These are phyloP conservation scores for Russula sp. DNA, from an alignment of 768 basidiomycete genomes.

Conservation along the genomic window DNA sequence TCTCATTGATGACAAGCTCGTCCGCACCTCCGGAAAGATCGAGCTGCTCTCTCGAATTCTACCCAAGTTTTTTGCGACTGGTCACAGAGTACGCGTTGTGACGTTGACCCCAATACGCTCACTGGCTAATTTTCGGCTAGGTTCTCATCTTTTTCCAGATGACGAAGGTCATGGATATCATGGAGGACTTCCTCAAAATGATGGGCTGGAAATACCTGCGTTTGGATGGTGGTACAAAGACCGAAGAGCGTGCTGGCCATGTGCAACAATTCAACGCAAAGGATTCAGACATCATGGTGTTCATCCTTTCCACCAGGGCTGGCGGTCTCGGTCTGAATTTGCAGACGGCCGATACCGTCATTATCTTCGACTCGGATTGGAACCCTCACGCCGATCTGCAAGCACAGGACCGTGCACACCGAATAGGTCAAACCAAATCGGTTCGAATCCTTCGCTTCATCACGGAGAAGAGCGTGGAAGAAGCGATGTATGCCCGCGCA, in stretches of 20 bases:
- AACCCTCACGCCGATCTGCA: conserved; percentile 99
- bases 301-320: conserved; percentile 90
- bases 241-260: conserved; percentile 86
- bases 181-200: conserved; percentile 91
- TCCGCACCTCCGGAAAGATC: conserved; percentile 88
- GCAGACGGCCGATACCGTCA: conserved; percentile 88
- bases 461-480: conserved; percentile 97
- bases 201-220: conserved; percentile 84
- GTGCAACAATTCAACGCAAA: conserved; percentile 87
- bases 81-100: conserved; percentile 63
- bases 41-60: conserved; percentile 87
- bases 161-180: conserved; percentile 99
- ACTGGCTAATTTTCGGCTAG: conserved; percentile 33
- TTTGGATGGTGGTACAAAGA: conserved; percentile 94
- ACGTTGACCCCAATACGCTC: conserved; percentile 4
- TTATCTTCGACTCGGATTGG: conserved; percentile 85
- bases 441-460: conserved; percentile 96
- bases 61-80: conserved; percentile 90
- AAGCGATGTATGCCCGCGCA: conserved; percentile 94
- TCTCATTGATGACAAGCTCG: conserved; percentile 75
- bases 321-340: conserved; percentile 92
- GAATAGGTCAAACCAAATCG: conserved; percentile 98
- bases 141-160: conserved; percentile 99
- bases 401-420: conserved; percentile 98
- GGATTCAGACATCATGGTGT: conserved; percentile 81